These are phyloP conservation scores for Trametes coccinea DNA, from an alignment of 768 basidiomycete species.

Conservation along the genomic window DNA sequence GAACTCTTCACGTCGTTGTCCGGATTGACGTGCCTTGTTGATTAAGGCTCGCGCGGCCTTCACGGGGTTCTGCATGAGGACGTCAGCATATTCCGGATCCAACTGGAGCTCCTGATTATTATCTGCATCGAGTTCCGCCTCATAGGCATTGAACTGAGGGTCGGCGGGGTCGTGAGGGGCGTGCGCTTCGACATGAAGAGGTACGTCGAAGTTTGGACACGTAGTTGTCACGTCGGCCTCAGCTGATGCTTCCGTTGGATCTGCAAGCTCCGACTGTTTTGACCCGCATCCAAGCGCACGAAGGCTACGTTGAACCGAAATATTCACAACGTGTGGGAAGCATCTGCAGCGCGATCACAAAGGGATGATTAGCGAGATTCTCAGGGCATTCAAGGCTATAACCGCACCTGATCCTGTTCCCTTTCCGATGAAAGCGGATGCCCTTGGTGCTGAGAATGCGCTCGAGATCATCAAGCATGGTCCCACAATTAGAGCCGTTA, in stretches of 20 bases:
- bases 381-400: too few relatives aligned
- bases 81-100: background rate
- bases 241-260: background rate
- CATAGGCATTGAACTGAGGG: background rate
- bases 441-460: conserved; percentile 20
- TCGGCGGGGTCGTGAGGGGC: background rate
- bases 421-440: conserved; percentile 7
- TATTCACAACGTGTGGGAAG: background rate
- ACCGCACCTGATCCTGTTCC: background rate
- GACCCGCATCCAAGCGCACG: background rate
- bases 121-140: background rate
- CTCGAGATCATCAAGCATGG: conserved; percentile 33
- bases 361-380: background rate
- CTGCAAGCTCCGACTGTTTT: background rate
- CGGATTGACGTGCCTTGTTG: background rate
- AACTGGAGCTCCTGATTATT: background rate
- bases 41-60: background rate
- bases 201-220: conserved; percentile 16
- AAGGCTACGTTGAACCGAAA: background rate
- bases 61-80: background rate
- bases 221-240: background rate
- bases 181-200: background rate
- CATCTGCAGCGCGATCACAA: background rate
- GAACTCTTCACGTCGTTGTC: conserved; percentile 1
- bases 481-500: conserved; percentile 40